Conservation (phyloP, 2,329 filamentous ascomycete species). For the Xylariaceae sp. region DNA sequence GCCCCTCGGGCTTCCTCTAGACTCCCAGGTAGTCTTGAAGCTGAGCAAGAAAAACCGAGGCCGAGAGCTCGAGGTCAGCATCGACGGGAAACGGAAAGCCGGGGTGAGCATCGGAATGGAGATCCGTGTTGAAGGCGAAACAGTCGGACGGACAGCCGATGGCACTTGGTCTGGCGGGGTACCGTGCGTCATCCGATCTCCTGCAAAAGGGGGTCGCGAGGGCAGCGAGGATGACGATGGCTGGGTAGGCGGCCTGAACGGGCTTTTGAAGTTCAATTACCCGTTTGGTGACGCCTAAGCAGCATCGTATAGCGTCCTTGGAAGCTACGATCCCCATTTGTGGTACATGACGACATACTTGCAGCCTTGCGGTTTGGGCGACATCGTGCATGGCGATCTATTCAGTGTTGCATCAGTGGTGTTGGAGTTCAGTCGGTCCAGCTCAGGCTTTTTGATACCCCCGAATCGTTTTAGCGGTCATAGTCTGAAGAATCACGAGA, state of each 20-base stretch:
- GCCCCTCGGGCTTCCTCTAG: constrained; percentile 81
- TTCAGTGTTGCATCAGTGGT: too few relatives aligned
- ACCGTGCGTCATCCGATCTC: constrained; percentile 77
- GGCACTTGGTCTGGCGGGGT: constrained; percentile 58
- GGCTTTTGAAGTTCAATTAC: constrained; percentile 93
- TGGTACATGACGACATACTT: too few relatives aligned
- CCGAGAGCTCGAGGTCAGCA: constrained; percentile 71
- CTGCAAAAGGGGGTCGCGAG: constrained; percentile 34
- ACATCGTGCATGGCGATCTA: too few relatives aligned
- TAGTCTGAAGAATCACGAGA: too few relatives aligned
- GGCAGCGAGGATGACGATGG: constrained; percentile 71
- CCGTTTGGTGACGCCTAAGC: constrained; percentile 63
- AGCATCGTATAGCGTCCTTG: too few relatives aligned
- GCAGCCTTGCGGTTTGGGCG: too few relatives aligned
- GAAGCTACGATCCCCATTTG: too few relatives aligned
- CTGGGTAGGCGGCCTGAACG: constrained; percentile 94
- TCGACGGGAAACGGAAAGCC: constrained; percentile 68
- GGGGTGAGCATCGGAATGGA: constrained; percentile 74
- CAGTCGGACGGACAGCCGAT: constrained; percentile 51
- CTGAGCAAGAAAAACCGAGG: constrained; percentile 78
- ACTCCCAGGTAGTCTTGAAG: constrained; percentile 76
- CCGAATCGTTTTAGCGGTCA: too few relatives aligned
- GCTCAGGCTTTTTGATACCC: too few relatives aligned
- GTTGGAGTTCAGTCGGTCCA: too few relatives aligned
- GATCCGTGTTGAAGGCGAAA: constrained; percentile 83